These are phyloP conservation scores for Micromonas pusilla DNA, from an alignment of 139 green algal species.

Conservation along the genomic window DNA sequence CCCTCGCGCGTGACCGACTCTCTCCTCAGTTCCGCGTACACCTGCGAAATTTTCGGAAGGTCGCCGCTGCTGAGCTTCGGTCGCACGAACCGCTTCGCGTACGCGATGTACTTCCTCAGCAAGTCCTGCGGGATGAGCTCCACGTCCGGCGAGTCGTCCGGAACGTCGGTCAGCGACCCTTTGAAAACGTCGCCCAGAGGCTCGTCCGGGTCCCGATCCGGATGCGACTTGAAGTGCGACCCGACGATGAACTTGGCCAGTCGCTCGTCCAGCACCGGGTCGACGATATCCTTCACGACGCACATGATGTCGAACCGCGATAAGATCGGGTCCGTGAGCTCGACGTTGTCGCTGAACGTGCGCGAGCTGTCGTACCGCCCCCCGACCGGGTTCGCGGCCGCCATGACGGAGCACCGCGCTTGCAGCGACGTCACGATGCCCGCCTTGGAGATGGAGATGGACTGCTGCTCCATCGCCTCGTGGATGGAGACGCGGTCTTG, in stretches of 20 bases:
- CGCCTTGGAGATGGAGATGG: slow-evolving; percentile 97
- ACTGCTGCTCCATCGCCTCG: slow-evolving; percentile 99
- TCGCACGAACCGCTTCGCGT: slow-evolving; percentile 74
- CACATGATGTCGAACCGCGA: slow-evolving; percentile 92
- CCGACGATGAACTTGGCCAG: slow-evolving; percentile 90
- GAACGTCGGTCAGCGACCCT: not conserved
- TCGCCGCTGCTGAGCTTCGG: slow-evolving; percentile 60
- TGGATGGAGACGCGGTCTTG: slow-evolving; percentile 68
- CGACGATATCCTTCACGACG: slow-evolving; percentile 92
- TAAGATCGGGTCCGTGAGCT: slow-evolving; percentile 94
- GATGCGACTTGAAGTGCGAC: slow-evolving; percentile 71
- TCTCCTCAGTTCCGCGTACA: slow-evolving; percentile 70
- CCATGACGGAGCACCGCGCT: slow-evolving; percentile 79
- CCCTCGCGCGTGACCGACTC: slow-evolving; percentile 69
- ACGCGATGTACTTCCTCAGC: slow-evolving; percentile 96
- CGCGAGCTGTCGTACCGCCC: slow-evolving; percentile 87
- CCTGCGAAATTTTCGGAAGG: slow-evolving; percentile 67
- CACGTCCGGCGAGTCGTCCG: slow-evolving; percentile 1
- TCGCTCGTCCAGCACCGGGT: slow-evolving; percentile 78
- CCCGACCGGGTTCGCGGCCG: slow-evolving; percentile 91
- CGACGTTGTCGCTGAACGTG: slow-evolving; percentile 79
- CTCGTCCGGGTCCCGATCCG: slow-evolving; percentile 1
- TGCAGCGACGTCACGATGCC: slow-evolving; percentile 86
- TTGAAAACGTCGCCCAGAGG: not conserved
- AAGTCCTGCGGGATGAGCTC: slow-evolving; percentile 74